phyloP scores from a whole-genome alignment of 2,329 filamentous ascomycete species.

The Sphaerostilbella broomeana region DNA sequence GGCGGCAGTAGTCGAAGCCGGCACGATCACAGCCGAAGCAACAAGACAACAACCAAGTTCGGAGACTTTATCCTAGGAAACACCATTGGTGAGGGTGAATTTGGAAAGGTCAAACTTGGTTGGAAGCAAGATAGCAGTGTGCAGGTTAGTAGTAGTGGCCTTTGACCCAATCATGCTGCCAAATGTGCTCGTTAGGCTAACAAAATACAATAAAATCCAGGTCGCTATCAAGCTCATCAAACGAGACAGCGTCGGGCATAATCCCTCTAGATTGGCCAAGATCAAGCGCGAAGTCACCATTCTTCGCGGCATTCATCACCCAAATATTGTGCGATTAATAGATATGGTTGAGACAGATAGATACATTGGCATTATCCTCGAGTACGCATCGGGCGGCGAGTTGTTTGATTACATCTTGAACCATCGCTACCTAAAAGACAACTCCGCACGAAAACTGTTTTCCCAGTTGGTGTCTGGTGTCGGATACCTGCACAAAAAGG shows the following conservation, averaged over 20 bases:
- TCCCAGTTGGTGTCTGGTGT: constrained; percentile 95
- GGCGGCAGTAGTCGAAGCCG: constrained; percentile 49
- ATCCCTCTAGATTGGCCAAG: constrained; percentile 85
- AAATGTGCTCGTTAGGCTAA: constrained; percentile 1
- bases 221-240: constrained; percentile 98
- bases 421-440: constrained; percentile 92
- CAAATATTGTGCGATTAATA: constrained; percentile 93
- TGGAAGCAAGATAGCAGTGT: constrained; percentile 96
- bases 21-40: constrained; percentile 47
- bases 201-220: constrained; percentile 31
- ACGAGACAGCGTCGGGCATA: constrained; percentile 79
- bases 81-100: constrained; percentile 94
- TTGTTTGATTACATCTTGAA: constrained; percentile 98
- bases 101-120: constrained; percentile 96
- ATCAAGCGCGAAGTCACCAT: constrained; percentile 97
- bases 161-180: neutral
- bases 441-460: constrained; percentile 82
- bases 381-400: constrained; percentile 96
- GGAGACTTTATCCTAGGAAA: constrained; percentile 94
- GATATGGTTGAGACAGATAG: constrained; percentile 98
- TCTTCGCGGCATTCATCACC: constrained; percentile 77
- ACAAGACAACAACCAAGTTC: constrained; percentile 73
- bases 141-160: constrained; percentile 45
- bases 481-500: constrained; percentile 96
- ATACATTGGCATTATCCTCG: constrained; percentile 95